A percentile compares a stretch with the other conserved stretches of the same genome.
Conservation (phyloP, 169 alveolate species). For the Eimeria praecox region DNA sequence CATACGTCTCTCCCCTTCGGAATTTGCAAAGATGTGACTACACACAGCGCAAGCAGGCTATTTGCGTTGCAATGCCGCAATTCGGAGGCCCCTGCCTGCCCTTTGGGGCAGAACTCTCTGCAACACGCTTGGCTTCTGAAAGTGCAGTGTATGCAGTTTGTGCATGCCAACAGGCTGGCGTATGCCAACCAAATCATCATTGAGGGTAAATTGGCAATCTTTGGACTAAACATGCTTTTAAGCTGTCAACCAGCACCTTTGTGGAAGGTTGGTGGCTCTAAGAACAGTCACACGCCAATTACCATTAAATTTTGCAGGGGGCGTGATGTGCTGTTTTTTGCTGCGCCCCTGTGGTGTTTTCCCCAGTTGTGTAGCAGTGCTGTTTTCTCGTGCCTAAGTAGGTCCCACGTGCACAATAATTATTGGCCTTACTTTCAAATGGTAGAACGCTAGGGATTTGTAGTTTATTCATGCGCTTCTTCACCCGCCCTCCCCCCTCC, state of each 20-base stretch:
- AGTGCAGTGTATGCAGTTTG: background rate
- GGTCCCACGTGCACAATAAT: background rate
- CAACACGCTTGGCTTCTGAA: background rate
- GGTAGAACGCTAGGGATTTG: background rate
- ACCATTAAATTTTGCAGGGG: background rate
- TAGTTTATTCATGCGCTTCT: background rate
- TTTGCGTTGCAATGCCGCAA: background rate
- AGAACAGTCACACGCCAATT: background rate
- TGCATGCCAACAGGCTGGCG: background rate
- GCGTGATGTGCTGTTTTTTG: background rate
- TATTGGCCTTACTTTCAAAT: too few relatives aligned
- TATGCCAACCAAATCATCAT: background rate
- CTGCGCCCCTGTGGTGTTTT: background rate
- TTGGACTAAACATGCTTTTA: background rate
- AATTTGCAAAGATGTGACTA: background rate
- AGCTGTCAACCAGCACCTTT: background rate
- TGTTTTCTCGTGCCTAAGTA: background rate
- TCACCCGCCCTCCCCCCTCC: too few relatives aligned
- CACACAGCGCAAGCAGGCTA: background rate
- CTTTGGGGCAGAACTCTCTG: background rate
- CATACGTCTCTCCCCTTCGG: background rate
- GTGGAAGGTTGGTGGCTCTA: background rate
- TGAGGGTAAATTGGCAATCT: background rate
- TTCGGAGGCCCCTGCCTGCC: slow-evolving; percentile 33
- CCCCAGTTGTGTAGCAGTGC: background rate